These are phyloP conservation scores for Cyberlindnera galapagoensis DNA, from an alignment of 805 yeast genomes.

Conservation along the genomic window DNA sequence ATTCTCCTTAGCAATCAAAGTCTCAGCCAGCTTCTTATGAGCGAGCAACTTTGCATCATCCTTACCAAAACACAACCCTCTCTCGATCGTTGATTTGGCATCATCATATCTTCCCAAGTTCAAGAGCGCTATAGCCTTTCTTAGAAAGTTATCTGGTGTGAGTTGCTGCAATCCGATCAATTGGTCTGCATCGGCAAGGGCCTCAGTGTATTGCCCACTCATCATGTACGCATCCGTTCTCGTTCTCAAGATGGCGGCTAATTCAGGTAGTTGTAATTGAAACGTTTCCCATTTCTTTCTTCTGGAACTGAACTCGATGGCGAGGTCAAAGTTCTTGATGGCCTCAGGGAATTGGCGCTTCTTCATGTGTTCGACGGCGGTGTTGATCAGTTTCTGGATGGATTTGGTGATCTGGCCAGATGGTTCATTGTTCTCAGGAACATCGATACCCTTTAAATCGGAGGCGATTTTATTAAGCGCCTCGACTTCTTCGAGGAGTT, in stretches of 20 bases:
- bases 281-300: slow-evolving; percentile 71
- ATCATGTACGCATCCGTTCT: slow-evolving; percentile 64
- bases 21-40: slow-evolving; percentile 41
- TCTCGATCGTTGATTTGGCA: slow-evolving; percentile 62
- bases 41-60: slow-evolving; percentile 41
- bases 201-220: slow-evolving; percentile 47
- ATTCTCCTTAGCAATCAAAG: slow-evolving; percentile 47
- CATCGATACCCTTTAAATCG: slow-evolving; percentile 31
- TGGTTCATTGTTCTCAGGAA: slow-evolving; percentile 53
- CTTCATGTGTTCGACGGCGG: slow-evolving; percentile 54
- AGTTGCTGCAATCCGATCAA: slow-evolving; percentile 22
- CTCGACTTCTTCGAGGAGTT: slow-evolving; percentile 20
- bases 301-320: slow-evolving; percentile 59
- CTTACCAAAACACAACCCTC: slow-evolving; percentile 63
- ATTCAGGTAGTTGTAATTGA: slow-evolving; percentile 64
- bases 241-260: slow-evolving; percentile 58
- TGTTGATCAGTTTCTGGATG: slow-evolving; percentile 58
- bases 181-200: slow-evolving; percentile 60
- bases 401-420: slow-evolving; percentile 47
- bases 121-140: slow-evolving; percentile 59
- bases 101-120: slow-evolving; percentile 57
- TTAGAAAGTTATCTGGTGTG: slow-evolving; percentile 63
- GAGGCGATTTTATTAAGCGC: slow-evolving; percentile 31
- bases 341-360: slow-evolving; percentile 52
- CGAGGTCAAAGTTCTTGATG: slow-evolving; percentile 55